A percentile compares a stretch with the other conserved stretches of the same genome.
phyloP scores from a whole-genome alignment of 768 basidiomycete genomes.

The Mycena pura region DNA sequence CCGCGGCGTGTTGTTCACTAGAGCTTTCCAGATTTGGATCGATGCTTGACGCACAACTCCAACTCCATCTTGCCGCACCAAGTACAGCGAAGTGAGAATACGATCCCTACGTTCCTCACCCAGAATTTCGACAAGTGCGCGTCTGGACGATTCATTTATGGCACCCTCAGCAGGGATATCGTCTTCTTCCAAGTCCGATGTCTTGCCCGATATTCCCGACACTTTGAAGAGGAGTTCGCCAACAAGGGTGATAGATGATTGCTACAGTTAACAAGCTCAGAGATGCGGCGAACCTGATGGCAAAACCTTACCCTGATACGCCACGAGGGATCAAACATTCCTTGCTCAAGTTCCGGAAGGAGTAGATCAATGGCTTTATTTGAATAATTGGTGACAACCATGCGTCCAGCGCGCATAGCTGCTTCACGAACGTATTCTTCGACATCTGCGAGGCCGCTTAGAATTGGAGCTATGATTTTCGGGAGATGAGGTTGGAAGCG shows the following conservation, averaged over 20 bases:
- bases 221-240: slow-evolving; percentile 97
- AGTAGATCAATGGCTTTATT: slow-evolving; percentile 90
- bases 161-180: slow-evolving; percentile 66
- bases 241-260: slow-evolving; percentile 94
- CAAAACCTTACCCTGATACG: slow-evolving; percentile 79
- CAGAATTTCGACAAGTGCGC: slow-evolving; percentile 86
- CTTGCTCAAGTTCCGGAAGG: slow-evolving; percentile 90
- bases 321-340: slow-evolving; percentile 96
- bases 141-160: slow-evolving; percentile 79
- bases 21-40: slow-evolving; percentile 96
- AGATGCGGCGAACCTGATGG: not conserved
- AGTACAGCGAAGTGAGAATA: slow-evolving; percentile 87
- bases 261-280: slow-evolving; percentile 51
- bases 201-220: slow-evolving; percentile 93
- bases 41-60: slow-evolving; percentile 89
- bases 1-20: slow-evolving; percentile 92
- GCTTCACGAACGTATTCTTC: slow-evolving; percentile 97
- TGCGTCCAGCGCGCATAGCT: slow-evolving; percentile 97
- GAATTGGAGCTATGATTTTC: slow-evolving; percentile 91
- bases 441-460: slow-evolving; percentile 88
- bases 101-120: slow-evolving; percentile 90
- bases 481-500: slow-evolving; percentile 96
- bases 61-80: slow-evolving; percentile 93
- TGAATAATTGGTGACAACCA: slow-evolving; percentile 96
- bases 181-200: slow-evolving; percentile 77